These are phyloP conservation scores for Ogataea methylovora DNA, from an alignment of 805 yeast genomes.

Conservation along the genomic window DNA sequence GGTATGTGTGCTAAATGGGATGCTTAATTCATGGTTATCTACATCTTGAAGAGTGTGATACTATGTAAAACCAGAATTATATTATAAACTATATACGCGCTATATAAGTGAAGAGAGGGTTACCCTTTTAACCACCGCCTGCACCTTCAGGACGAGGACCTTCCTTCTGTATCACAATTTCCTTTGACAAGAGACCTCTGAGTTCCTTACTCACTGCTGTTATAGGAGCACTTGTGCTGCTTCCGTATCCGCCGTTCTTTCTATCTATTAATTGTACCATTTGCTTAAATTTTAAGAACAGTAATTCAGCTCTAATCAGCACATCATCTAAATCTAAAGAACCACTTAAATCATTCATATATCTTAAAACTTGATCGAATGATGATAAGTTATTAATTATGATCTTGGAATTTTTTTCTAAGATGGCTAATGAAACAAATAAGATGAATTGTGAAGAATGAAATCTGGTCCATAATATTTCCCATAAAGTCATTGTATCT, in stretches of 20 bases:
- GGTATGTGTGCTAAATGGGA: too few relatives aligned
- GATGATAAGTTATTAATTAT: slow-evolving; percentile 65
- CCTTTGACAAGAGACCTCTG: slow-evolving; percentile 50
- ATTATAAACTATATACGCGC: too few relatives aligned
- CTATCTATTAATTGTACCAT: slow-evolving; percentile 75
- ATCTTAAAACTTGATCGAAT: slow-evolving; percentile 89
- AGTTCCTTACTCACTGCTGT: slow-evolving; percentile 43
- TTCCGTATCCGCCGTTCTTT: slow-evolving; percentile 14
- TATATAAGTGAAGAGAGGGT: too few relatives aligned
- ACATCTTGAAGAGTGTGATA: too few relatives aligned
- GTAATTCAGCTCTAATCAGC: slow-evolving; percentile 74
- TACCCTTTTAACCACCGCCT: slow-evolving; percentile 8
- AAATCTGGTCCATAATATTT: slow-evolving; percentile 81
- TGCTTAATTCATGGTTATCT: too few relatives aligned
- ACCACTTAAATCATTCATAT: slow-evolving; percentile 83
- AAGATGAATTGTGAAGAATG: slow-evolving; percentile 83
- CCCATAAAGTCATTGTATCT: slow-evolving; percentile 83
- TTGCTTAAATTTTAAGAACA: slow-evolving; percentile 73
- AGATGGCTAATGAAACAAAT: slow-evolving; percentile 80
- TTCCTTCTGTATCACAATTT: slow-evolving; percentile 50
- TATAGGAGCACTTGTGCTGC: slow-evolving; percentile 6
- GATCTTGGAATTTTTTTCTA: slow-evolving; percentile 77
- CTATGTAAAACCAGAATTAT: too few relatives aligned
- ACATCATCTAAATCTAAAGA: slow-evolving; percentile 68
- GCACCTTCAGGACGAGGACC: slow-evolving; percentile 20